Evolutionary conservation across 306 rosid species (phyloP).

Genomic region (Inga laurina): DNA sequence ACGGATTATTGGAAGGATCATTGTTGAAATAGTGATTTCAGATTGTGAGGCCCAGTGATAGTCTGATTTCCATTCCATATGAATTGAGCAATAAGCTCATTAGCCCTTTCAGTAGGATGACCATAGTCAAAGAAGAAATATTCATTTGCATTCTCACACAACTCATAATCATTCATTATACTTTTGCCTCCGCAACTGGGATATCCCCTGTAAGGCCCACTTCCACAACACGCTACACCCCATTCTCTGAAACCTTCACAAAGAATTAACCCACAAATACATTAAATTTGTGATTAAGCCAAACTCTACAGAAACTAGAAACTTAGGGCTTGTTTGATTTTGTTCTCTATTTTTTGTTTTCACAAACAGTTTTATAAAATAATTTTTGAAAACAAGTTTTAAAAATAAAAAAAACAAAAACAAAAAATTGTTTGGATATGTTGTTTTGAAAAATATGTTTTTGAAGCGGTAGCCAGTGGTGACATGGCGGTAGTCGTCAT

Average conservation of each 20-base stretch:
- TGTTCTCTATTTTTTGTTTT: too few species aligned
- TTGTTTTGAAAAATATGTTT: too few species aligned
- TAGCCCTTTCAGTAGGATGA: constrained; percentile 45
- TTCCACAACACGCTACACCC: constrained; percentile 21
- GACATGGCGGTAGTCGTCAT: too few species aligned
- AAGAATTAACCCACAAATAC: neutral
- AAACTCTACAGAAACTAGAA: neutral
- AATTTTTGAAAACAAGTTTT: too few species aligned
- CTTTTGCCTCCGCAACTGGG: constrained; percentile 21
- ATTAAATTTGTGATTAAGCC: neutral
- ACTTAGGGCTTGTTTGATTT: too few species aligned
- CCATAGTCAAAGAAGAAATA: constrained; percentile 46
- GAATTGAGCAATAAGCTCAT: constrained; percentile 29
- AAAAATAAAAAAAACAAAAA: too few species aligned
- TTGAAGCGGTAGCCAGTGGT: too few species aligned
- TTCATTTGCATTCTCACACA: constrained; percentile 19
- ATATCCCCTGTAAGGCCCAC: constrained; percentile 17
- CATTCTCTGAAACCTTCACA: constrained; percentile 38
- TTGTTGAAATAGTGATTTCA: neutral
- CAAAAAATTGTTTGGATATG: too few species aligned
- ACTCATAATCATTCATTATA: neutral
- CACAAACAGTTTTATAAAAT: too few species aligned
- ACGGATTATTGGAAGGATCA: neutral
- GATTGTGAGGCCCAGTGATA: constrained; percentile 9
- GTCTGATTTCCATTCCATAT: constrained; percentile 31